phyloP scores from a whole-genome alignment of 164 flowering plant genomes.

The Euptelea pleiosperma region DNA sequence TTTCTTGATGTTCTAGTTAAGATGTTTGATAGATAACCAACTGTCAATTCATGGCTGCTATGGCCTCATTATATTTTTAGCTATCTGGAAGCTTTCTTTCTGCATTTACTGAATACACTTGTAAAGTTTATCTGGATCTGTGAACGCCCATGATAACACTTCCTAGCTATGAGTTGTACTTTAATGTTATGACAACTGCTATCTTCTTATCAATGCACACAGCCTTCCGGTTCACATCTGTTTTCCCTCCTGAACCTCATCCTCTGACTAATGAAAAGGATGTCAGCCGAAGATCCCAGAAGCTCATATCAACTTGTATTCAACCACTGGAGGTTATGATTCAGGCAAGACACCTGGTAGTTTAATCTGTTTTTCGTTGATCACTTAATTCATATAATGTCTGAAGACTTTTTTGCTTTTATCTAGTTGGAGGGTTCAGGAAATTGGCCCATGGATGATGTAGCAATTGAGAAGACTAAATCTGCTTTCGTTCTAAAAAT shows the following conservation, averaged over 20 bases:
- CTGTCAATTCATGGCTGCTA: too few species aligned
- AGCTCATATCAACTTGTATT: constrained; percentile 54
- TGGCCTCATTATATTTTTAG: too few species aligned
- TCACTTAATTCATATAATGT: not conserved
- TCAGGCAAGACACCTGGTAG: constrained; percentile 47
- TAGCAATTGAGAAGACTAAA: constrained; percentile 84
- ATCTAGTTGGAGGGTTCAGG: constrained; percentile 96
- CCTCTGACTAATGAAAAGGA: constrained; percentile 56
- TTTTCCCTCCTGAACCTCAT: constrained; percentile 87
- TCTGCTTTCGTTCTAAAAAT: constrained; percentile 80
- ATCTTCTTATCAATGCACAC: constrained; percentile 21
- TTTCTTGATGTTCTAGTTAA: too few species aligned
- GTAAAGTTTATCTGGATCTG: constrained; percentile 1
- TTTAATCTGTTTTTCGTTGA: constrained; percentile 6
- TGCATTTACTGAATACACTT: too few species aligned
- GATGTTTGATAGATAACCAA: too few species aligned
- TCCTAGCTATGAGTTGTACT: not conserved
- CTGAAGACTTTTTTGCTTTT: constrained; percentile 10
- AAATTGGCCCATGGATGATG: constrained; percentile 85
- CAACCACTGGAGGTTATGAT: constrained; percentile 83
- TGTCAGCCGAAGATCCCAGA: constrained; percentile 25
- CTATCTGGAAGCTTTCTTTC: too few species aligned
- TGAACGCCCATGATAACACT: not conserved
- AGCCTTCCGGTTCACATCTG: constrained; percentile 91
- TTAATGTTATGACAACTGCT: not conserved